These are phyloP conservation scores for Coemansia sp. DNA, from an alignment of 192 early-diverging fungal species.

Conservation along the genomic window DNA sequence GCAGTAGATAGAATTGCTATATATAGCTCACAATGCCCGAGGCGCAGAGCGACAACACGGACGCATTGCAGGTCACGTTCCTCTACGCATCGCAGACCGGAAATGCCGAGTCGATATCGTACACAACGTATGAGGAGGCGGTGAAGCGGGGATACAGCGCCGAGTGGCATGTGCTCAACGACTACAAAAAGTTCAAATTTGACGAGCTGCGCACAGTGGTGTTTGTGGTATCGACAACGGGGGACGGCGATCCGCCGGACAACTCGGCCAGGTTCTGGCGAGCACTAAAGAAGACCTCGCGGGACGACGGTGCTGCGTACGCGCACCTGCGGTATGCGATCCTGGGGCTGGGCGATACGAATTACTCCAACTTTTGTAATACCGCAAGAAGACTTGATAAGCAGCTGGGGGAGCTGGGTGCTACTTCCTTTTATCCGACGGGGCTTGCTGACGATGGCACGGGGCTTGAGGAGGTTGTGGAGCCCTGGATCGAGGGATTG, in stretches of 20 bases:
- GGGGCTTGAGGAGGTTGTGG: conserved; percentile 87
- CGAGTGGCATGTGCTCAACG: conserved; percentile 68
- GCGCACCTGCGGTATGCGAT: conserved; percentile 42
- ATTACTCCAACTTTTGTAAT: conserved; percentile 93
- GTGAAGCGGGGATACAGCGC: conserved; percentile 69
- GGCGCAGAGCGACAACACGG: conserved; percentile 3
- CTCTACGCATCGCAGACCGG: conserved; percentile 93
- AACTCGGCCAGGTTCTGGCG: conserved; percentile 92
- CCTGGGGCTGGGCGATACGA: conserved; percentile 89
- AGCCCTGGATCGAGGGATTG: conserved; percentile 87
- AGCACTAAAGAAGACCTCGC: conserved; percentile 69
- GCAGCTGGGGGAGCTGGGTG: conserved; percentile 74
- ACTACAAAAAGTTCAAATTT: conserved; percentile 64
- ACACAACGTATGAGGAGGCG: conserved; percentile 78
- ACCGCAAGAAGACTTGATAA: conserved; percentile 80
- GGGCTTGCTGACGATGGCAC: conserved; percentile 92
- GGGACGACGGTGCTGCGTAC: conserved; percentile 9
- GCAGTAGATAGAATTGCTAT: neutral
- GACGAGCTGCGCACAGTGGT: conserved; percentile 50
- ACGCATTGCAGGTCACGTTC: conserved; percentile 26
- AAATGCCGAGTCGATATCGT: conserved; percentile 91
- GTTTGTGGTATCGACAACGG: conserved; percentile 88
- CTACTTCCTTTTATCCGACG: conserved; percentile 69
- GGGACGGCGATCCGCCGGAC: conserved; percentile 96
- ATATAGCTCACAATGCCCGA: conserved; percentile 6